phyloP scores from a whole-genome alignment of 306 rosid genomes.

The Acacia crassicarpa region DNA sequence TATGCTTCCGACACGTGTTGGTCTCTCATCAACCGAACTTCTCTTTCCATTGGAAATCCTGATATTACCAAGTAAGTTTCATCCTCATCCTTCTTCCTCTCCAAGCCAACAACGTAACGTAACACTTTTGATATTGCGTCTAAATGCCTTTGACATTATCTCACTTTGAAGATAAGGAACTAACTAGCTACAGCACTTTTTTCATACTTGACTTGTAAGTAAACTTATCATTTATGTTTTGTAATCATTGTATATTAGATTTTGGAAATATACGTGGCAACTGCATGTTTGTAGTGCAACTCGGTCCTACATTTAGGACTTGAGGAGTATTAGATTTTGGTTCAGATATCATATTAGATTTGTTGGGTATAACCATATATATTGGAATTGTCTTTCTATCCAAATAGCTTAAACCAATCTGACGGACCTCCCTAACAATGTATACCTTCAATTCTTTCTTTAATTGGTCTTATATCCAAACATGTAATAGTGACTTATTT shows the following conservation, averaged over 20 bases:
- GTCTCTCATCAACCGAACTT: conserved; percentile 75
- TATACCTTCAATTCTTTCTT: too few species aligned
- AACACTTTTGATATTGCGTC: not conserved
- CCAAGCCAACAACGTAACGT: not conserved
- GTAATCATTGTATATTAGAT: not conserved
- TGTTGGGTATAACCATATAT: too few species aligned
- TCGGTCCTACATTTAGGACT: too few species aligned
- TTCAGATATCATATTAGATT: too few species aligned
- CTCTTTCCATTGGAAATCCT: conserved; percentile 67
- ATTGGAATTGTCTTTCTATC: too few species aligned
- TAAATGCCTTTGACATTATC: not conserved
- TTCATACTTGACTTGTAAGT: not conserved
- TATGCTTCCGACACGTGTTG: conserved; percentile 70
- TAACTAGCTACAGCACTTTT: not conserved
- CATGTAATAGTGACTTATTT: not conserved
- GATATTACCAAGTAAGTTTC: conserved; percentile 51
- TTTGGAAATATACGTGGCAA: too few species aligned
- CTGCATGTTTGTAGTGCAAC: too few species aligned
- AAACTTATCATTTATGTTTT: not conserved
- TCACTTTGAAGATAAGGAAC: not conserved
- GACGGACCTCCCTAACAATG: too few species aligned
- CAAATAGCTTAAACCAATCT: too few species aligned
- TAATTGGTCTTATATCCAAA: too few species aligned
- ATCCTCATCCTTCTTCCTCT: not conserved
- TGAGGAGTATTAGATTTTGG: too few species aligned